A percentile compares a stretch with the other conserved stretches of the same genome.
Conservation (phyloP, 2,329 filamentous ascomycete genomes). For the Phaeoacremonium minimum region DNA sequence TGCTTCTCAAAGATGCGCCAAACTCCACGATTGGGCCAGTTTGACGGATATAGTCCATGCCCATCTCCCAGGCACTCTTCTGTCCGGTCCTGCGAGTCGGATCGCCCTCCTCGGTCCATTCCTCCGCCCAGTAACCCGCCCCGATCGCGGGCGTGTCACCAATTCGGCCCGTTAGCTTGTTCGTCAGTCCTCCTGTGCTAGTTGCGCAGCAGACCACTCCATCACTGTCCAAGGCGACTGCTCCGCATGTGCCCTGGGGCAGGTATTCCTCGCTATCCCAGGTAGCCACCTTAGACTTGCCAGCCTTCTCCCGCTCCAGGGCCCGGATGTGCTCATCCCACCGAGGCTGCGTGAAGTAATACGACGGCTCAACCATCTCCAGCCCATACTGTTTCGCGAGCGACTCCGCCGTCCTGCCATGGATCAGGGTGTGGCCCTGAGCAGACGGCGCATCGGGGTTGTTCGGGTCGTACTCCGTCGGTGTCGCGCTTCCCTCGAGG, state of each 20-base stretch:
- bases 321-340: conserved; percentile 67
- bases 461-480: conserved; percentile 17
- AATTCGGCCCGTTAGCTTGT: conserved; percentile 80
- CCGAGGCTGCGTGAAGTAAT: conserved; percentile 72
- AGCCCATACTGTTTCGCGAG: conserved; percentile 67
- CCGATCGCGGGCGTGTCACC: conserved; percentile 83
- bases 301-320: conserved; percentile 38
- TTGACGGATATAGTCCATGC: conserved; percentile 1
- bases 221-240: conserved; percentile 73
- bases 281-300: conserved; percentile 24
- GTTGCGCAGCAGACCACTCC: conserved; percentile 69
- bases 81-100: conserved; percentile 14
- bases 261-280: conserved; percentile 65
- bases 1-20: conserved; percentile 35
- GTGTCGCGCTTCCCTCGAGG: conserved; percentile 14
- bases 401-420: conserved; percentile 63
- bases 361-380: conserved; percentile 62
- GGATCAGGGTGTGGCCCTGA: conserved; percentile 66
- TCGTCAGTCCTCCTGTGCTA: conserved; percentile 75
- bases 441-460: conserved; percentile 47
- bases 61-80: conserved; percentile 8
- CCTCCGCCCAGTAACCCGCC: conserved; percentile 86
- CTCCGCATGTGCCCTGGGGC: conserved; percentile 80
- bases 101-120: conserved; percentile 58
- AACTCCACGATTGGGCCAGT: conserved; percentile 30